A percentile compares a stretch with the other conserved stretches of the same genome.
phyloP scores from a whole-genome alignment of 805 yeast species.

The Candida easanensis region DNA sequence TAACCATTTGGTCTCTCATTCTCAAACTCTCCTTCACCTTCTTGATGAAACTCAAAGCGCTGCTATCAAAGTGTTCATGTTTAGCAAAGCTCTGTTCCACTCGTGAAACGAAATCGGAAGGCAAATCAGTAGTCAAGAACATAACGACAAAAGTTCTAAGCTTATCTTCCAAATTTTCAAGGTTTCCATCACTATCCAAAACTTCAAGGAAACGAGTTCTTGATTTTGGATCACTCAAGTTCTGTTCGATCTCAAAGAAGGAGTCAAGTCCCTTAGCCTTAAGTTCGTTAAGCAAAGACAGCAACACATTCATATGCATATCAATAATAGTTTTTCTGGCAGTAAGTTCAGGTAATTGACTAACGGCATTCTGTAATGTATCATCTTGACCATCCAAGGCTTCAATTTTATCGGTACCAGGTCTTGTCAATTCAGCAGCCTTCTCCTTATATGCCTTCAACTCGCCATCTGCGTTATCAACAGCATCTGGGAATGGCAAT shows the following conservation, averaged over 20 bases:
- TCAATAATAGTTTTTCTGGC: slow-evolving; percentile 85
- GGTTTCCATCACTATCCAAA: slow-evolving; percentile 43
- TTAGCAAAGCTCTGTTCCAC: slow-evolving; percentile 60
- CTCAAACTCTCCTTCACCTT: slow-evolving; percentile 77
- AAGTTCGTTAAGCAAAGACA: slow-evolving; percentile 75
- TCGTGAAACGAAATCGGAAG: slow-evolving; percentile 50
- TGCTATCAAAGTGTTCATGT: slow-evolving; percentile 55
- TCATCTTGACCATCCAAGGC: slow-evolving; percentile 68
- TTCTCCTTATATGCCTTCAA: slow-evolving; percentile 78
- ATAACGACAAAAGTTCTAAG: slow-evolving; percentile 85
- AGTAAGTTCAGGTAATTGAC: slow-evolving; percentile 88
- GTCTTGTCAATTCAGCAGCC: slow-evolving; percentile 80
- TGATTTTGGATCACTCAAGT: slow-evolving; percentile 53
- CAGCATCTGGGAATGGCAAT: slow-evolving; percentile 97
- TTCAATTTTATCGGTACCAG: slow-evolving; percentile 61
- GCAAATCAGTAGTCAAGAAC: slow-evolving; percentile 50
- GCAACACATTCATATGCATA: slow-evolving; percentile 94
- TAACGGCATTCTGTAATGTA: slow-evolving; percentile 77
- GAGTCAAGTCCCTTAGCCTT: slow-evolving; percentile 87
- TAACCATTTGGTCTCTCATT: slow-evolving; percentile 39
- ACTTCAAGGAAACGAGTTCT: slow-evolving; percentile 59
- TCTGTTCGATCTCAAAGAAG: slow-evolving; percentile 92
- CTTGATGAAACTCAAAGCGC: slow-evolving; percentile 69
- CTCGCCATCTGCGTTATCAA: slow-evolving; percentile 89
- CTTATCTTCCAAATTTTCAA: slow-evolving; percentile 74